Percentiles rank a stretch among this genome's conserved stretches.
Conservation (phyloP, 2,329 filamentous ascomycete genomes). For the Trichoderma oligosporum region DNA sequence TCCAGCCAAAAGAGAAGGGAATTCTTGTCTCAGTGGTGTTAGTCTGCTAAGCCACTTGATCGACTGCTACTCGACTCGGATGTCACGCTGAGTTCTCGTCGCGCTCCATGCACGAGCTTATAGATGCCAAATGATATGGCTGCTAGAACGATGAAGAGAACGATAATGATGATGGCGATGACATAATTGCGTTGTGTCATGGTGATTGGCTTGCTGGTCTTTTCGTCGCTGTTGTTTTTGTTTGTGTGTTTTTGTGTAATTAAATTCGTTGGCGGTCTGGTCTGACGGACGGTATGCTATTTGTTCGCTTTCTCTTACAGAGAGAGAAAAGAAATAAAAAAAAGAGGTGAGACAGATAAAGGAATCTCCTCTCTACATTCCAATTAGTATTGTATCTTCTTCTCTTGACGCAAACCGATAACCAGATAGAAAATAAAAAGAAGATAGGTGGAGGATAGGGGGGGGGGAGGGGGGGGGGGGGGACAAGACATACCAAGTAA, state of each 20-base stretch:
- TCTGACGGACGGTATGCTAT: no score
- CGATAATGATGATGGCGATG: slow-evolving; percentile 65
- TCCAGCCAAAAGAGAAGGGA: background rate
- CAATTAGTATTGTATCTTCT: no score
- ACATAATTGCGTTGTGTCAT: slow-evolving; percentile 64
- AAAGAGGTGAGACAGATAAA: no score
- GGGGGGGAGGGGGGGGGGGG: no score
- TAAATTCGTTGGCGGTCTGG: background rate
- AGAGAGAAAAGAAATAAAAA: no score
- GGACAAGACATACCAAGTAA: slow-evolving; percentile 5
- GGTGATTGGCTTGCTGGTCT: slow-evolving; percentile 31
- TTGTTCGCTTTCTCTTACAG: no score
- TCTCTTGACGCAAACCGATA: no score
- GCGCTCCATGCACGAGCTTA: slow-evolving; percentile 53
- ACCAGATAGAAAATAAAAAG: no score
- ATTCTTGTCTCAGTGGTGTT: slow-evolving; percentile 10
- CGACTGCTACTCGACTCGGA: slow-evolving; percentile 30
- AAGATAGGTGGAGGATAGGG: no score
- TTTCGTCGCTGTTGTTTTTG: background rate
- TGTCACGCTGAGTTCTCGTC: slow-evolving; percentile 41
- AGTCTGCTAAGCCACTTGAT: slow-evolving; percentile 28
- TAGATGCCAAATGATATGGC: slow-evolving; percentile 62
- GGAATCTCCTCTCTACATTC: no score
- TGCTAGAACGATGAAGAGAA: slow-evolving; percentile 61
- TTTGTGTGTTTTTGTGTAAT: background rate